Evolutionary conservation across 345 rosid species (phyloP), one percentile per base, ranked within the genome.

Genomic region (Leavenworthia alabamica): DNA sequence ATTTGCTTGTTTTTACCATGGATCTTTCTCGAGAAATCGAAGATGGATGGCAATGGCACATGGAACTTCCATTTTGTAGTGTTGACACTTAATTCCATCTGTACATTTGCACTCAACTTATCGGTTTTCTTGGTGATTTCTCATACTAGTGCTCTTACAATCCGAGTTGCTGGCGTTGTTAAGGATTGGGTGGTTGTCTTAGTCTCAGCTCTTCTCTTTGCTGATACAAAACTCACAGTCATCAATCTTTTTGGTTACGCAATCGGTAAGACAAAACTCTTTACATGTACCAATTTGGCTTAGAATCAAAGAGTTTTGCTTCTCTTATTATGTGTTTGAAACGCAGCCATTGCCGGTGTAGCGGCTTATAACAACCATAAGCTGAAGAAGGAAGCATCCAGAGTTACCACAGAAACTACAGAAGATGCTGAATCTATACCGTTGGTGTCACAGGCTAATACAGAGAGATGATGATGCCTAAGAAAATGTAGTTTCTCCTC

Each of bases 111-210:
- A 14, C 97, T 92, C 73, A 92, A 92, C 86, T 80, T 92, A 65
- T 92, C 98, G 16, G 98, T 92, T 62, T 92, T 92, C 79, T 73
- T 92, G 20, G 97, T 92, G 76, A 92, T 92, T 67, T 89, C 97
- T 16, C 98, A 89, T 65, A 92, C 98, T 17, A 92, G 98, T 54
- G 98, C 98, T 66, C 82, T 92, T 65, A 92, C 97, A 66, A 92
- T 92, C 65, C 96, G 98, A 41, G 98, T 92, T 28, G 97, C 98
- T 74, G 98, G 98, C 37, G 96, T 92, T 60, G 94, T 92, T 78
- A 92, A 92, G 84, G 98, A 92, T 62, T 92, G 98, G 98, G 89
- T 92, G 55, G 98, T 92, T 56, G 98, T 92, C 62, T 71, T 89
- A 75, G 70, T 92, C 45, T 92, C 98, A 54, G 94, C 98, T 32